A percentile compares a stretch with the other conserved stretches of the same genome.
Evolutionary conservation across 257 asterid genomes (phyloP).

Genomic region (Marsdenia floribunda): DNA sequence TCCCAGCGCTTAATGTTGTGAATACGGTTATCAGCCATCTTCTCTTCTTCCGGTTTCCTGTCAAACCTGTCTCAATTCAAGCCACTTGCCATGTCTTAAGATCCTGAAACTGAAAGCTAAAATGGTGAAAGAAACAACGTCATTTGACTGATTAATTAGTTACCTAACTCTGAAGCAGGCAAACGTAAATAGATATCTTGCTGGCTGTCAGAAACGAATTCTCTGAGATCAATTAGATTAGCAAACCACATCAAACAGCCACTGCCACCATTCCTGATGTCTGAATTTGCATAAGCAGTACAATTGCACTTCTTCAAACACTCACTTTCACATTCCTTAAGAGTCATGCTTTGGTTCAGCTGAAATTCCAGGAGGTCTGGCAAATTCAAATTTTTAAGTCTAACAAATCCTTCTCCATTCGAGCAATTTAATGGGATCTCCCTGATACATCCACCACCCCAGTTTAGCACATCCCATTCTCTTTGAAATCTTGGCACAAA

Average conservation of each 20-base stretch:
- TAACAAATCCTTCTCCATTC: constrained; percentile 11
- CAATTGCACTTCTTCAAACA: constrained; percentile 20
- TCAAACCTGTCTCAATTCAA: too few species aligned
- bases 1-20: background rate
- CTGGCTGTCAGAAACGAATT: too few species aligned
- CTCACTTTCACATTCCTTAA: too few species aligned
- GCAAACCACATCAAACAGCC: too few species aligned
- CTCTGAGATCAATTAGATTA: too few species aligned
- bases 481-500: too few species aligned
- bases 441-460: constrained; percentile 25
- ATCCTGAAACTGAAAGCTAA: too few species aligned
- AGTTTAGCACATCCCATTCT: constrained; percentile 13
- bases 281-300: constrained; percentile 18
- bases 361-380: constrained; percentile 19
- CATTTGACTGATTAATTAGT: too few species aligned
- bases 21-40: background rate
- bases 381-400: constrained; percentile 12
- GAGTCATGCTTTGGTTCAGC: constrained; percentile 10
- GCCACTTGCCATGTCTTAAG: too few species aligned
- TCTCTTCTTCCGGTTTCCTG: constrained; percentile 1
- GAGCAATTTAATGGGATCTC: constrained; percentile 7
- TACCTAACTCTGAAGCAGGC: too few species aligned
- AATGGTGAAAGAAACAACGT: too few species aligned
- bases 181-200: too few species aligned
- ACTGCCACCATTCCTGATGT: constrained; percentile 3